Conservation (phyloP, 768 basidiomycete species). For the Boletus edulis region DNA sequence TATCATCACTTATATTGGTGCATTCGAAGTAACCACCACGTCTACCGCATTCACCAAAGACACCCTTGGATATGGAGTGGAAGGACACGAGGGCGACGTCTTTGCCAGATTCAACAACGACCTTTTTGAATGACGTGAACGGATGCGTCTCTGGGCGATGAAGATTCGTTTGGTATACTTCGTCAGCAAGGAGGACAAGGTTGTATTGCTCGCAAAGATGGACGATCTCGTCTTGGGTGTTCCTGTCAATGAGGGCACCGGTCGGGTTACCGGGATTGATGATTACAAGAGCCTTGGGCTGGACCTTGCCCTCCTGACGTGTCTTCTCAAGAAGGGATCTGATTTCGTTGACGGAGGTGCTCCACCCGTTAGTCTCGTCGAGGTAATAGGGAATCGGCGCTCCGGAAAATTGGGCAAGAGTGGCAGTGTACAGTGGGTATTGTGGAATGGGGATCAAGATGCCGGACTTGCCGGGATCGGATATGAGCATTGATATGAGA, state of each 20-base stretch:
- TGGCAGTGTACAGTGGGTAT: constrained; percentile 96
- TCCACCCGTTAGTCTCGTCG: constrained; percentile 80
- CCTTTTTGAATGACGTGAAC: constrained; percentile 94
- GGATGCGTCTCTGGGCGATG: constrained; percentile 64
- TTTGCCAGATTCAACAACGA: constrained; percentile 62
- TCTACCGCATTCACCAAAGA: constrained; percentile 95
- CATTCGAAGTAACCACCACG: constrained; percentile 96
- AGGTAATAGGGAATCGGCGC: constrained; percentile 85
- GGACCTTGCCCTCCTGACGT: constrained; percentile 49
- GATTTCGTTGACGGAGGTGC: constrained; percentile 69
- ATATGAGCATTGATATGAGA: constrained; percentile 76
- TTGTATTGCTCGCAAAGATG: constrained; percentile 79
- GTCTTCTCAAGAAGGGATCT: constrained; percentile 66
- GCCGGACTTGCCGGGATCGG: constrained; percentile 57
- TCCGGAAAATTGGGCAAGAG: constrained; percentile 84
- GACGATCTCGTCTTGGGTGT: constrained; percentile 75
- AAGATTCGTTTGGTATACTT: constrained; percentile 97
- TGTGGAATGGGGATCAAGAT: constrained; percentile 97
- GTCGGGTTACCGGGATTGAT: constrained; percentile 99
- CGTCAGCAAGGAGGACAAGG: constrained; percentile 92
- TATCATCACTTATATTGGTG: constrained; percentile 72
- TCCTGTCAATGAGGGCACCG: constrained; percentile 73
- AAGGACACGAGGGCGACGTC: constrained; percentile 84
- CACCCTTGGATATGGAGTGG: constrained; percentile 97
- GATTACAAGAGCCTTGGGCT: constrained; percentile 84